Base-by-base conservation (phyloP, 129 eudicot genomes). In the Smallanthus sonchifolius region DNA sequence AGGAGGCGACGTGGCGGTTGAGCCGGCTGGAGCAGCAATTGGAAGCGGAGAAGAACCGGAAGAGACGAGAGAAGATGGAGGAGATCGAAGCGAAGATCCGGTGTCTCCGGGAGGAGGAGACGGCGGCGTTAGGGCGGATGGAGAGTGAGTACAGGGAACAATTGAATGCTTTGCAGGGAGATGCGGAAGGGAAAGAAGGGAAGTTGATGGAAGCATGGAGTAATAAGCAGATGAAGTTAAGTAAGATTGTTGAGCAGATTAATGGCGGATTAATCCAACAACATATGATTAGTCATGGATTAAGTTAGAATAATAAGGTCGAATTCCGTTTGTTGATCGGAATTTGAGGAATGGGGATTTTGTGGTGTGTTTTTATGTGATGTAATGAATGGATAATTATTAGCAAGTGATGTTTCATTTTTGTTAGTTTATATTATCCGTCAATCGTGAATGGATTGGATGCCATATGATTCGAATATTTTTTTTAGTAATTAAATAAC, bases 1-100 rank as follows among this genome's bases (percentile, higher is more conserved):
- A 84, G 63, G 92, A 87, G 49, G 89, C 92, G 5, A 76, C 85
- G 13, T 87, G 92, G 92, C 69, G 92, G 80, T 65, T 87, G 87
- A 87, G 63, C 84, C 78, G 92, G 81, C 30, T 87, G 57, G 92
- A 87, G 59, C 89, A 87, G 75, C 92, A 87, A 54, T 40, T 87
- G 40, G 92, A 84, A 45, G 84, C 89, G 1, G 89, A 85, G 55
- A 87, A 87, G 60, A 59, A 78, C 55, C 74, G 89, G 65, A 85
- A 83, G 62, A 71, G 83, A 56, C 67, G 85, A 28, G 92, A 82
- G 68, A 84, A 82, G 52, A 87, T 62, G 87, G 89, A 87, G 75
- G 89, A 84, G 76, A 75, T 87, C 0, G 92, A 87, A 15, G 83
- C 81, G 35, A 84, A 85, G 73, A 83, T 84, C 52, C 72, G 89